phyloP scores from a whole-genome alignment of 2,329 filamentous ascomycete genomes.

The Fusarium agapanthi region DNA sequence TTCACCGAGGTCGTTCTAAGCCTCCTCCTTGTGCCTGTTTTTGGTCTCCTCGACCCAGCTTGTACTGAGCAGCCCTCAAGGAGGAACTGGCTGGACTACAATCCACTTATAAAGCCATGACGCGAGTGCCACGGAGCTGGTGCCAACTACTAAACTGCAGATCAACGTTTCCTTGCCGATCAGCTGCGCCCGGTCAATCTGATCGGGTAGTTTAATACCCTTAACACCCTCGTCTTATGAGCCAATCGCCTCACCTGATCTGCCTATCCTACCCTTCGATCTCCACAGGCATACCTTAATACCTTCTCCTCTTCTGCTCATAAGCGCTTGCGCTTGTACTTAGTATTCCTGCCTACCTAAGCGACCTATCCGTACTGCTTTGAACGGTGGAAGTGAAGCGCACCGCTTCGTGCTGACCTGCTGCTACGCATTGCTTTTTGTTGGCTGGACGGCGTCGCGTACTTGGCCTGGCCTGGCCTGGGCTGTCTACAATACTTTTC shows the following conservation, averaged over 20 bases:
- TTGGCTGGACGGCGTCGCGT: conserved; percentile 12
- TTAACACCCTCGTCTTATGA: conserved; percentile 11
- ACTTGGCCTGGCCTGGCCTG: neutral
- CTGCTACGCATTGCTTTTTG: conserved; percentile 12
- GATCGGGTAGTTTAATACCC: neutral
- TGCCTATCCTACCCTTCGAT: conserved; percentile 13
- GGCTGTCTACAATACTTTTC: neutral
- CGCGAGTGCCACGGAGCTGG: neutral
- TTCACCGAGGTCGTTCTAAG: neutral
- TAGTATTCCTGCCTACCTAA: neutral
- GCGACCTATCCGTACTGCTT: neutral
- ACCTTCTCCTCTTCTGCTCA: neutral
- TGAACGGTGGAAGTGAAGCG: neutral
- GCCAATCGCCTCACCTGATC: conserved; percentile 32
- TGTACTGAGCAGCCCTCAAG: neutral
- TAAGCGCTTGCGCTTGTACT: neutral
- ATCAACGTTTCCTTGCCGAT: neutral
- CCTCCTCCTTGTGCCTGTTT: neutral
- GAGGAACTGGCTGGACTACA: neutral
- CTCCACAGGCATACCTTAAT: conserved; percentile 1
- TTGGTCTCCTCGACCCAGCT: conserved; percentile 1
- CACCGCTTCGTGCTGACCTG: conserved; percentile 10
- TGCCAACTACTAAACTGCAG: neutral
- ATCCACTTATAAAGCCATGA: neutral
- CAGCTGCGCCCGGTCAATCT: neutral